Evolutionary conservation across 306 rosid genomes (phyloP).

Genomic region (Corylus americana): DNA sequence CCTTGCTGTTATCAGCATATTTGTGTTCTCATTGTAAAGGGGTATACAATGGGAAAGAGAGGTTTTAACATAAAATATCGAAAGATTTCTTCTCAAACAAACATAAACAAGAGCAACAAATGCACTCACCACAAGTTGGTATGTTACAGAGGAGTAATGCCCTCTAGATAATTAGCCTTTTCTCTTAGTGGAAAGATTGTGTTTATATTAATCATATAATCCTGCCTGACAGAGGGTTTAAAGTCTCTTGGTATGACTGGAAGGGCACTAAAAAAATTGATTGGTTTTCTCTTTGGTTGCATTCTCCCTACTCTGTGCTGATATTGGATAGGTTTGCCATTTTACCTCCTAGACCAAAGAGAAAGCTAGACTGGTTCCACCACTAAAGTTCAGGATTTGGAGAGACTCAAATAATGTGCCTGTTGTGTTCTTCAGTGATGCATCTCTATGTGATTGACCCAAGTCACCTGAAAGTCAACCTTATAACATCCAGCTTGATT

Average conservation of each 20-base stretch:
- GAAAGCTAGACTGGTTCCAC: too few relatives aligned
- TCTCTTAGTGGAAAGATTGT: slow-evolving; percentile 6
- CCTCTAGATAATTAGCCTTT: neutral
- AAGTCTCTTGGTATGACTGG: too few relatives aligned
- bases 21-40: neutral
- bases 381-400: too few relatives aligned
- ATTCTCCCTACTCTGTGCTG: too few relatives aligned
- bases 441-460: neutral
- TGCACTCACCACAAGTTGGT: neutral
- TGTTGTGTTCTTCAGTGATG: too few relatives aligned
- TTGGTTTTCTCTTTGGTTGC: too few relatives aligned
- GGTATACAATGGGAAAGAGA: neutral
- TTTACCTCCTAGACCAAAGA: too few relatives aligned
- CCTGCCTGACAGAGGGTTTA: neutral
- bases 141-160: neutral
- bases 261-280: too few relatives aligned
- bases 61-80: slow-evolving; percentile 6
- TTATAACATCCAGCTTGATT: neutral
- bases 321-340: too few relatives aligned
- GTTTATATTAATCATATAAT: neutral
- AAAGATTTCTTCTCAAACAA: slow-evolving; percentile 6
- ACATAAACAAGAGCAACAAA: slow-evolving; percentile 2
- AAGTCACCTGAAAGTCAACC: neutral
- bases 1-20: neutral
- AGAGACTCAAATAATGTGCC: too few relatives aligned